Evolutionary conservation across 2,329 filamentous ascomycete genomes (phyloP).

Genomic region (Aspergillus transmontanensis): DNA sequence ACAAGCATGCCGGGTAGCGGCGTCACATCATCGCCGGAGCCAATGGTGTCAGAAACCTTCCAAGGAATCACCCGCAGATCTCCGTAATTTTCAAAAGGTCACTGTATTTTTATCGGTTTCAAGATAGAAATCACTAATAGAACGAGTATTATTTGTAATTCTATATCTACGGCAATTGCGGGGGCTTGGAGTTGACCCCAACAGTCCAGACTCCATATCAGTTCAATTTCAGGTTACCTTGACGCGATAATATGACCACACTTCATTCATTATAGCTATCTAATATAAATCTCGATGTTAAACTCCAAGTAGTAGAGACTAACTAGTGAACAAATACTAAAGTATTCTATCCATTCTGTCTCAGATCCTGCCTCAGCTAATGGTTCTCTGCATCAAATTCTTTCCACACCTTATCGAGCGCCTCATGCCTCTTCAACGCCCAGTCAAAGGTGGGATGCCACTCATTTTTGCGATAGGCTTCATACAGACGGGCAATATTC

Average conservation of each 20-base stretch:
- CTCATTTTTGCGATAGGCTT: slow-evolving; percentile 51
- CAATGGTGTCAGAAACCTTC: slow-evolving; percentile 22
- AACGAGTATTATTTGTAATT: not conserved
- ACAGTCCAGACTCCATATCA: not conserved
- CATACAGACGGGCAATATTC: slow-evolving; percentile 60
- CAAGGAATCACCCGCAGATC: not conserved
- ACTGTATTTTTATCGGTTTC: not conserved
- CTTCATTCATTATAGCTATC: not conserved
- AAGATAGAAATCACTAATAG: not conserved
- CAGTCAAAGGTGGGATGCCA: slow-evolving; percentile 48
- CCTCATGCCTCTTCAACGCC: slow-evolving; percentile 51
- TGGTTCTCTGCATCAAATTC: slow-evolving; percentile 7
- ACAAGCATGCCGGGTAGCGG: slow-evolving; percentile 7
- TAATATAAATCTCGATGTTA: not conserved
- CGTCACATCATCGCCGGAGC: slow-evolving; percentile 24
- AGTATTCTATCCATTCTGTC: not conserved
- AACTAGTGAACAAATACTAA: not conserved
- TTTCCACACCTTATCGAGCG: slow-evolving; percentile 43
- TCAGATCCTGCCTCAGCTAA: not conserved
- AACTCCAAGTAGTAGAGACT: not conserved
- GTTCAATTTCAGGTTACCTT: not conserved
- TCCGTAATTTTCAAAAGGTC: not conserved
- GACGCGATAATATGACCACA: not conserved
- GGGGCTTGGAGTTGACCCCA: not conserved
- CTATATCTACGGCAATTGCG: too few relatives aligned